Percentiles rank a stretch among this genome's conserved stretches.
These are phyloP conservation scores for Ceratocystis albifundus DNA, from an alignment of 2,329 filamentous ascomycete genomes.

Conservation along the genomic window DNA sequence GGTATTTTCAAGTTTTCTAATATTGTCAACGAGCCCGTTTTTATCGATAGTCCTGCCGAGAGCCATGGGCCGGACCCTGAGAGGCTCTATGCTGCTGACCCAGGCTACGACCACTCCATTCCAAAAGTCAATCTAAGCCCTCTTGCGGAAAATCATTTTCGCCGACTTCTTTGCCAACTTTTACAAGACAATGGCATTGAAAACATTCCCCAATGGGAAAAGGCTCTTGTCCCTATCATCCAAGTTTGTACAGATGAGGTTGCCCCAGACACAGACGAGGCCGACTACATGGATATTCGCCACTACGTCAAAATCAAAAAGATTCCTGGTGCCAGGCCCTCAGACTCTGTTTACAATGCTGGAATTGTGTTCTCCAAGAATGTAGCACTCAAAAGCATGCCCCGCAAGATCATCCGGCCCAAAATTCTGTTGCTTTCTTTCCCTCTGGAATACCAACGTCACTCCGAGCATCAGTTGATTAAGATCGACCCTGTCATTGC, in stretches of 20 bases:
- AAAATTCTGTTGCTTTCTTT: slow-evolving; percentile 90
- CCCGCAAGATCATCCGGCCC: slow-evolving; percentile 68
- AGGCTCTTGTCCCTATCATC: slow-evolving; percentile 77
- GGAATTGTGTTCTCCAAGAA: slow-evolving; percentile 98
- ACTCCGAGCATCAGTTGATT: slow-evolving; percentile 82
- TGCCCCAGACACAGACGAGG: slow-evolving; percentile 76
- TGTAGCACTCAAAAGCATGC: slow-evolving; percentile 91
- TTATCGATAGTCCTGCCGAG: slow-evolving; percentile 19
- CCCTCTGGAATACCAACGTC: slow-evolving; percentile 87
- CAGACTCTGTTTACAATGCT: slow-evolving; percentile 91
- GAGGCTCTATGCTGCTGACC: slow-evolving; percentile 17
- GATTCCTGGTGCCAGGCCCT: slow-evolving; percentile 77
- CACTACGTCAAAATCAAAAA: slow-evolving; percentile 98
- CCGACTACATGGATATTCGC: slow-evolving; percentile 92
- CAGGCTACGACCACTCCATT: slow-evolving; percentile 46
- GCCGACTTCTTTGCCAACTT: slow-evolving; percentile 71
- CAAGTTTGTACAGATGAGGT: slow-evolving; percentile 88
- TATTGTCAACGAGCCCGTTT: slow-evolving; percentile 38
- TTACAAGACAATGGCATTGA: slow-evolving; percentile 64
- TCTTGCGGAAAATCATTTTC: slow-evolving; percentile 79
- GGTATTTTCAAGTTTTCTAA: slow-evolving; percentile 46
- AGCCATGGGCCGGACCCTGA: slow-evolving; percentile 14
- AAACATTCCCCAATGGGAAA: slow-evolving; percentile 71
- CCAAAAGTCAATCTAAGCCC: slow-evolving; percentile 75
- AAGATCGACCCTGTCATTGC: slow-evolving; percentile 93